Percentiles rank a stretch among this genome's conserved stretches.
phyloP scores from a whole-genome alignment of 2,329 filamentous ascomycete species.

The Dichotomopilus funicola region DNA sequence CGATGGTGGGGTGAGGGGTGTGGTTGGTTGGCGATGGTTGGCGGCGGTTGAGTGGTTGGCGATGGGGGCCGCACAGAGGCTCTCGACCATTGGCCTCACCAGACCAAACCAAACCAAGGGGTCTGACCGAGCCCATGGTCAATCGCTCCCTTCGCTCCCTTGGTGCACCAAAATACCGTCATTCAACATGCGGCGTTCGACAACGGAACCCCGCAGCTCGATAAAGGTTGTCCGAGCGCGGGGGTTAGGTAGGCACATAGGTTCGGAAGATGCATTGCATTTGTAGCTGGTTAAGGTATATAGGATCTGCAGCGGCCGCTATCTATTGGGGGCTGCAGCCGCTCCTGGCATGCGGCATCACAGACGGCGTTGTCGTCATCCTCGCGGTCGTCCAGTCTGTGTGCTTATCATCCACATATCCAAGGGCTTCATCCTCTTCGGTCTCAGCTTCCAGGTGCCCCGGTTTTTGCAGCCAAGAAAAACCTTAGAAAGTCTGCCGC shows the following conservation, averaged over 20 bases:
- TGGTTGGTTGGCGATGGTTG: neutral
- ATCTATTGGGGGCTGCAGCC: constrained; percentile 11
- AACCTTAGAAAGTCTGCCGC: too few relatives aligned
- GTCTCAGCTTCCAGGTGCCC: neutral
- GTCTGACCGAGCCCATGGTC: constrained; percentile 1
- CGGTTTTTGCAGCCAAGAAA: neutral
- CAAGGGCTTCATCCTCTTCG: neutral
- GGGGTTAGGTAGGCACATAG: neutral
- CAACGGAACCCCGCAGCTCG: constrained; percentile 2
- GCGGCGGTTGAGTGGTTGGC: neutral
- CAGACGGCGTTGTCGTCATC: constrained; percentile 9
- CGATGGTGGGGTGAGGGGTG: neutral
- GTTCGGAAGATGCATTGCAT: neutral
- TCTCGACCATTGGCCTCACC: constrained; percentile 1
- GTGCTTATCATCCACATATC: constrained; percentile 7
- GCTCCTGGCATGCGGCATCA: constrained; percentile 1
- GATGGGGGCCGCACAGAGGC: constrained; percentile 1
- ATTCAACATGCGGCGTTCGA: constrained; percentile 1
- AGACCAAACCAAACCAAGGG: neutral
- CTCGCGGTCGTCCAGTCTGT: neutral
- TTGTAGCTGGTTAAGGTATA: neutral
- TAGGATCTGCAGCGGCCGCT: constrained; percentile 12
- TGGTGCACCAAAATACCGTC: too few relatives aligned
- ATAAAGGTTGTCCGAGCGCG: constrained; percentile 4
- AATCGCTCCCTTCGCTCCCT: neutral